Base-by-base conservation (phyloP, 176 grass and related monocot genomes). In the Neostapfia colusana region DNA sequence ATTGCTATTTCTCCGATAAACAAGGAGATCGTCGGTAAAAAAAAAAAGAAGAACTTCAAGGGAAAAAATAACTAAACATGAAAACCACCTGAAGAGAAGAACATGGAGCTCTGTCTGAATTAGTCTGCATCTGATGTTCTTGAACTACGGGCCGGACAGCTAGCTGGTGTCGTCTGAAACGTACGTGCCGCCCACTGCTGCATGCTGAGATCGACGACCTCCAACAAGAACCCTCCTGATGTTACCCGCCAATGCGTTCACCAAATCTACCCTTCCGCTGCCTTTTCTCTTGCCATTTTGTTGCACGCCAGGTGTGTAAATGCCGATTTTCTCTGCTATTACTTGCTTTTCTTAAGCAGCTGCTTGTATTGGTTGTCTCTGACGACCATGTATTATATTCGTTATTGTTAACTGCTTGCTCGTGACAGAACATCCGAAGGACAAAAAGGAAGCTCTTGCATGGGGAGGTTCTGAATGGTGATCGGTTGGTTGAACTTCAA, bases 401-500 rank as follows among this genome's bases (percentile, higher is more conserved):
- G 39, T 48, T 12, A 4, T 39, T 83, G 34, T 75, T 75, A 72
- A 86, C 1, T 71, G 55, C 57, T 83, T 56, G 25, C 69, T 26
- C 79, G 13, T 84, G 46, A 81, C 69, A 97, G 93, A 97, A 41
- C 90, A 93, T 70, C 89, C 92, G 3, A 93, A 90, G 74, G 93
- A 97, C 81, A 93, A 97, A 87, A 93, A 46, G 54, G 93, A 97
- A 69, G 90, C 88, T 51, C 81, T 97, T 27, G n/a, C n/a, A n/a
- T n/a, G 93, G 93, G 20, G 93, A 97, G 83, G 93, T 93, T 82
- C 71, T 93, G 62, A 93, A 91, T 78, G 93, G 93, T 60, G 93
- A 97, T 80, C 83, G 93, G 10, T 86, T 97, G 79, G 55, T 84
- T 97, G 49, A 85, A 93, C 74, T 97, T 97, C 76, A 85, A 69